Evolutionary conservation across 352 stramenopile species (phyloP), one percentile per base, ranked within the genome.

Genomic region (Phytophthora sansomeana): DNA sequence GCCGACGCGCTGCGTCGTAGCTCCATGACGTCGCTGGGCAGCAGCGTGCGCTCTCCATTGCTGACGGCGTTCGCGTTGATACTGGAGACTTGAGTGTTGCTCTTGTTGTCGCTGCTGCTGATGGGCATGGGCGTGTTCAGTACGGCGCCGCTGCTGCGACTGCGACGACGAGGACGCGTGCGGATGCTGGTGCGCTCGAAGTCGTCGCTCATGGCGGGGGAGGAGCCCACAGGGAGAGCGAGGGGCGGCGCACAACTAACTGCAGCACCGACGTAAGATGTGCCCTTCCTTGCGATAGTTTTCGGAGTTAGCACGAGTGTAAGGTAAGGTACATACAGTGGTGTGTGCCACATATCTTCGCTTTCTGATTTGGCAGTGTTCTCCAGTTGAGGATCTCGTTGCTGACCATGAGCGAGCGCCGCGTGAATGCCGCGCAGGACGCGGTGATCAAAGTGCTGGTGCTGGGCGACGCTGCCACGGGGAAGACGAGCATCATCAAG

Each of bases 401-500:
- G 47, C 19, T 24, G 26, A 51, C 33, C 9, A 92, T 93, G 80
- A 84, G 64, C 64, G 81, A 93, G 35, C 77, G 84, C 53, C 87
- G 83, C 16, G 72, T 91, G 55, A 91, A 81, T 52, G 77, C 87
- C 8, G 87, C 86, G 62, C 86, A 96, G 58, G 90, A 97, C 75
- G 87, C 86, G 1, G 88, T 96, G n/a, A 92, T 97, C 21, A 98
- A 98, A 56, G 92, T 97, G 44, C 63, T 98, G 44, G 92, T 98
- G 52, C 69, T 98, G 28, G 92, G 92, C 14, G 92, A 98, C 46
- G 81, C 92, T 4, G 91, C 92, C 16, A 97, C 90, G 2, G 93
- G 93, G 11, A 98, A 98, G 74, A 98, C 93, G 16, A 97, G 89
- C 35, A 96, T 98, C 54, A 97, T 98, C 67, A 97, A 97, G 58